Base-by-base conservation (phyloP, 768 basidiomycete genomes). In the Hygrophoropsis aurantiaca region DNA sequence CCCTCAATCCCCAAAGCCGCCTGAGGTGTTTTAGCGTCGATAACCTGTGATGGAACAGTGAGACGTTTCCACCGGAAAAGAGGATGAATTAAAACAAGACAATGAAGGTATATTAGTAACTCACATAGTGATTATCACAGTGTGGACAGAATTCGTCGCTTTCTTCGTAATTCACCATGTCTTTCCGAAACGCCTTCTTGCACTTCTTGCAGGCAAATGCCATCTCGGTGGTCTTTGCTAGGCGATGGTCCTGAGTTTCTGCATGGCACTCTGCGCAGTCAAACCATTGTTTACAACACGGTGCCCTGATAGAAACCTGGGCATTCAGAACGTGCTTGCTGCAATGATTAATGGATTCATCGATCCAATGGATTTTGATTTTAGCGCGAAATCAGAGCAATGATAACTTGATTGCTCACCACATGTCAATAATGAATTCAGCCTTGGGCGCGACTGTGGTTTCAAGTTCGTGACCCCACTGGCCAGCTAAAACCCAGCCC, bases 101-200 rank as follows among this genome's bases (percentile, higher is more conserved):
- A 13, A 6, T 24, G 4, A 38, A 20, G 21, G n/a, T 19, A 27
- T 33, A 30, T 15, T 32, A 16, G 19, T 36, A 23, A 74, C 88
- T 58, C 62, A 95, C 97, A 65, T 94, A 99, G 62, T 94, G 94
- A 63, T 98, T 98, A 68, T 97, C 97, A 62, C 97, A 97, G 67
- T 97, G 88, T 0, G 95, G 97, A 63, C 97, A 98, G 63, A 85
- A 98, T 68, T 99, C 97, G 64, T 98, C 94, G 60, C 92, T 93
- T 65, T 99, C 95, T 58, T 98, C 95, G 59, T 91, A 98, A 6
- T 66, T 68, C 0, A 75, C 53, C 92, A 97, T 94, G 67, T 97
- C 93, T 72, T 99, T 98, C 54, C 94, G 73, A 62, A 99, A 98
- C 4, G 92, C 93, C 71, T 95, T 97, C 67, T 89, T 90, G 73